A percentile compares a stretch with the other conserved stretches of the same genome.
Evolutionary conservation across 1,139 yeast species (phyloP).

Genomic region (Pichia sp.): DNA sequence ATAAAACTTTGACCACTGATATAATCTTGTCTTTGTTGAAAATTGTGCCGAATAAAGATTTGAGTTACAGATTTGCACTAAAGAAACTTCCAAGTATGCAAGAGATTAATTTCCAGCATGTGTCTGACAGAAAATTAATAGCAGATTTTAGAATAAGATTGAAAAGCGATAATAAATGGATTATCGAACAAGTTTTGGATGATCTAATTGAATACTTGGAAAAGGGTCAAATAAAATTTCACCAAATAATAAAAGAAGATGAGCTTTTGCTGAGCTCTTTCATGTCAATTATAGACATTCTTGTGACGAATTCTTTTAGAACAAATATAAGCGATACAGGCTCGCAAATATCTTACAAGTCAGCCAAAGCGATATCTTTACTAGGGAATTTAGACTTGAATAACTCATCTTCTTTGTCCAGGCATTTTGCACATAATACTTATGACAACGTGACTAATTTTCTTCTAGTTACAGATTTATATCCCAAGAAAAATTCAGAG

Average conservation of each 20-base stretch:
- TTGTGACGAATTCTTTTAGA: constrained; percentile 8
- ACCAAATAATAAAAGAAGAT: constrained; percentile 10
- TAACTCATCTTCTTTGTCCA: background rate
- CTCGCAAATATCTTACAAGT: constrained; percentile 48
- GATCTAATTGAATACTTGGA: constrained; percentile 56
- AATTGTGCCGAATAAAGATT: constrained; percentile 2
- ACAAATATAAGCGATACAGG: constrained; percentile 17
- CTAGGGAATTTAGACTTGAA: constrained; percentile 73
- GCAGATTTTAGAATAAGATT: constrained; percentile 54
- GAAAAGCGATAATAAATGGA: constrained; percentile 65
- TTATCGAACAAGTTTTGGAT: constrained; percentile 70
- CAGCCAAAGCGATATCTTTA: constrained; percentile 68
- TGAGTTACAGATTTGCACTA: constrained; percentile 11
- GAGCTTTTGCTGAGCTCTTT: constrained; percentile 4
- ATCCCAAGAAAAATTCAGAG: constrained; percentile 10
- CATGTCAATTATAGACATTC: constrained; percentile 2
- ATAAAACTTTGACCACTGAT: constrained; percentile 44
- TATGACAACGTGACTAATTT: constrained; percentile 18
- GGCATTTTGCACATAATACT: background rate
- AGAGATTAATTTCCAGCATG: constrained; percentile 14
- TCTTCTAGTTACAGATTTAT: constrained; percentile 13
- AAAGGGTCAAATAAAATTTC: constrained; percentile 36
- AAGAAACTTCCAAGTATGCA: constrained; percentile 12
- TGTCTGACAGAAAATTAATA: constrained; percentile 26
- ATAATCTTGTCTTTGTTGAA: constrained; percentile 6